Conservation (phyloP, 148 eudicot species). For the Rhododendron williamsianum region DNA sequence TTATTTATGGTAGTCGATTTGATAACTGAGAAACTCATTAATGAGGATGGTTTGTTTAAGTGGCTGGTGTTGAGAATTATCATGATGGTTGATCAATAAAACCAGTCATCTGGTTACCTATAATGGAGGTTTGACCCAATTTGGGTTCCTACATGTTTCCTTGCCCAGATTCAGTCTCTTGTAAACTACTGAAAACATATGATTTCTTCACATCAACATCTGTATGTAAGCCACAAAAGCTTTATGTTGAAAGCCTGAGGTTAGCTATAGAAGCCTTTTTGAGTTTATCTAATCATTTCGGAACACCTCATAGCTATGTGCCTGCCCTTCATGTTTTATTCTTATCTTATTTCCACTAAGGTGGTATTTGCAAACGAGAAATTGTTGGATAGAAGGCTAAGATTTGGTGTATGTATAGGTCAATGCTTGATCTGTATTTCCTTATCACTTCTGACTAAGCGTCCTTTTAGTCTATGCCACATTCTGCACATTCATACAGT, state of each 20-base stretch:
- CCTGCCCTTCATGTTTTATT: neutral
- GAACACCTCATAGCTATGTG: neutral
- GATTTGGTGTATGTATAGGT: neutral
- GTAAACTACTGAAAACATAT: neutral
- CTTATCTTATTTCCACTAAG: neutral
- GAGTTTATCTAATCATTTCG: neutral
- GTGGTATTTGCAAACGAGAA: neutral
- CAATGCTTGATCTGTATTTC: neutral
- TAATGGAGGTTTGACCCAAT: neutral
- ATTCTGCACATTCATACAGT: neutral
- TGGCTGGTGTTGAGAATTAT: constrained; percentile 1
- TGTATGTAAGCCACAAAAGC: neutral
- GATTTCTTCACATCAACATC: neutral
- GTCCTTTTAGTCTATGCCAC: neutral
- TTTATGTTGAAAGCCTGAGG: neutral
- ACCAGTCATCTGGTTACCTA: neutral
- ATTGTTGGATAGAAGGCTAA: neutral
- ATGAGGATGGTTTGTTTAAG: neutral
- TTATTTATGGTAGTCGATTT: neutral
- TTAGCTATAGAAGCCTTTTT: neutral
- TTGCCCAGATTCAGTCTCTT: constrained; percentile 1
- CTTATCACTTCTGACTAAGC: neutral
- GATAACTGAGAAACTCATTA: neutral
- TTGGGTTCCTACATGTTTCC: neutral
- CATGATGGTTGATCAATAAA: neutral